Conservation (phyloP, 2,329 filamentous ascomycete species). For the Fusarium pininemorale region DNA sequence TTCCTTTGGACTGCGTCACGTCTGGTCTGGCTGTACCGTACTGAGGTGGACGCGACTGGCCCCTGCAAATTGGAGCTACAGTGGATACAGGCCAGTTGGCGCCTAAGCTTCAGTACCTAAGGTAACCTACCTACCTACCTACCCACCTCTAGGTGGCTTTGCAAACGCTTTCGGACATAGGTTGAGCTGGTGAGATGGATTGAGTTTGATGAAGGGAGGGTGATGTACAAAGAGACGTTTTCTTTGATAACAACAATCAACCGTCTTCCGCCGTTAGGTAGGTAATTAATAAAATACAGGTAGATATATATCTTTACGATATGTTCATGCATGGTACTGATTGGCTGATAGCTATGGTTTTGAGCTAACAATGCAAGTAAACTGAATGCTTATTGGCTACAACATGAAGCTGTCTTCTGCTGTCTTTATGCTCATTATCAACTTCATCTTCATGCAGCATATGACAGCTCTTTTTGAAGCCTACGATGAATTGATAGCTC, state of each 20-base stretch:
- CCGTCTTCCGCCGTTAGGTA: background rate
- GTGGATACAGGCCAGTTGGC: slow-evolving; percentile 16
- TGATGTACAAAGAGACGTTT: background rate
- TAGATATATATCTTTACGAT: background rate
- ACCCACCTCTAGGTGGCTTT: background rate
- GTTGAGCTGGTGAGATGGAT: background rate
- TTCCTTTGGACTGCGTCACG: slow-evolving; percentile 49
- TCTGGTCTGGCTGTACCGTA: slow-evolving; percentile 36
- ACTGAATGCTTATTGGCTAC: slow-evolving; percentile 2
- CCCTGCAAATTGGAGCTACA: slow-evolving; percentile 31
- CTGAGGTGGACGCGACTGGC: slow-evolving; percentile 44
- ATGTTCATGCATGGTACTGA: background rate
- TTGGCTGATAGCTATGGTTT: slow-evolving; percentile 3
- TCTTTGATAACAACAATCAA: background rate
- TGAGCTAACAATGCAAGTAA: background rate
- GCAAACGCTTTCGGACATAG: background rate
- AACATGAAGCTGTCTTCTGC: background rate
- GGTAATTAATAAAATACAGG: background rate
- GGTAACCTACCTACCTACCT: too few species aligned
- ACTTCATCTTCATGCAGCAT: background rate
- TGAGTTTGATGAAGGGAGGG: background rate
- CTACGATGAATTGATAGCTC: background rate
- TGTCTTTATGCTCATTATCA: background rate
- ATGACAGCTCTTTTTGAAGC: background rate
- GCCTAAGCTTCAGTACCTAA: slow-evolving; percentile 3